Conservation (phyloP, 257 asterid species). For the Solanum piurae region DNA sequence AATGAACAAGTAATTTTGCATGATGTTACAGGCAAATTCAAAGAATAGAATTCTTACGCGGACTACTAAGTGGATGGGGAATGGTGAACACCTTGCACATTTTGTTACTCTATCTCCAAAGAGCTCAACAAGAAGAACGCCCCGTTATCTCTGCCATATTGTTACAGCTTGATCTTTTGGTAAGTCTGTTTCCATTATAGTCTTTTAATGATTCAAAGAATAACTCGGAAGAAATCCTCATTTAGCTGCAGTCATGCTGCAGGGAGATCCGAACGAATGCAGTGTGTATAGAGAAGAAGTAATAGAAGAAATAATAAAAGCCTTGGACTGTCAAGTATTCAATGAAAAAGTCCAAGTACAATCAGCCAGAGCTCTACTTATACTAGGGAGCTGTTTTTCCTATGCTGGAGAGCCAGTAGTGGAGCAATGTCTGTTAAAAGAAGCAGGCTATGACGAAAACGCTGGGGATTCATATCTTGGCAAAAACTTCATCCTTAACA, state of each 20-base stretch:
- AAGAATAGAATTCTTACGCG: slow-evolving; percentile 32
- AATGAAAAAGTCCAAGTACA: slow-evolving; percentile 48
- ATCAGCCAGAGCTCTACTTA: slow-evolving; percentile 44
- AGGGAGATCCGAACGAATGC: slow-evolving; percentile 45
- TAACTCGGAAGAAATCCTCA: neutral
- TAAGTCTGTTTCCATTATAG: slow-evolving; percentile 7
- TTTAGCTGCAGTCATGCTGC: slow-evolving; percentile 9
- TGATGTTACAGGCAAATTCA: slow-evolving; percentile 31
- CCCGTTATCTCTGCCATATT: slow-evolving; percentile 49
- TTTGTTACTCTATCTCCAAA: slow-evolving; percentile 45
- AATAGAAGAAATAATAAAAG: slow-evolving; percentile 46
- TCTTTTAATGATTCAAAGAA: neutral
- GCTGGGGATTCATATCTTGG: slow-evolving; percentile 9
- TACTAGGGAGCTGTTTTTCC: slow-evolving; percentile 71
- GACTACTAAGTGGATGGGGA: slow-evolving; percentile 46
- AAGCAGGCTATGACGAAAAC: slow-evolving; percentile 37
- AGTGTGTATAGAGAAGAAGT: slow-evolving; percentile 76
- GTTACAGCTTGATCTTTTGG: slow-evolving; percentile 74
- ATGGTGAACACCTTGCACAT: slow-evolving; percentile 49
- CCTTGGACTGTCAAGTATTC: slow-evolving; percentile 37
- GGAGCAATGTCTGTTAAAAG: slow-evolving; percentile 53
- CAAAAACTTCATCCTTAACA: neutral
- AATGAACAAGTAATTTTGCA: neutral
- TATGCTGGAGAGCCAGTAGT: slow-evolving; percentile 48
- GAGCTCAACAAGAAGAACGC: slow-evolving; percentile 47